Conservation (phyloP, 495 filamentous ascomycete species). For the Halenospora varia region DNA sequence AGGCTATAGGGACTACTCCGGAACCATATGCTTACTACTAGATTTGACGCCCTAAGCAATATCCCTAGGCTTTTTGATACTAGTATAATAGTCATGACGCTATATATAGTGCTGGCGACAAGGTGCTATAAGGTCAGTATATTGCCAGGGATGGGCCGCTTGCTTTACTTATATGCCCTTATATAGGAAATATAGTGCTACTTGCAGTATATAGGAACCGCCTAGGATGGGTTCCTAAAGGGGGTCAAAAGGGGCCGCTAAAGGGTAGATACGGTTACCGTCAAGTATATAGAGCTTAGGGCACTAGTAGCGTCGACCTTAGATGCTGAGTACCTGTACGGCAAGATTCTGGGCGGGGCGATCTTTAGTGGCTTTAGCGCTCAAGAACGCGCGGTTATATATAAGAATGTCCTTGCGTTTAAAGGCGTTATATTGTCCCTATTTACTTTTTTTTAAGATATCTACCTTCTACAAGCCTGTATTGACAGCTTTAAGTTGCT, state of each 20-base stretch:
- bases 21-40: not conserved
- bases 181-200: constrained; percentile 6
- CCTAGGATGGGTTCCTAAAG: constrained; percentile 2
- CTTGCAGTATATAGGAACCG: not conserved
- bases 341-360: not conserved
- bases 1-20: constrained; percentile 1
- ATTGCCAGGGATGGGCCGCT: not conserved
- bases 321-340: constrained; percentile 3
- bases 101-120: constrained; percentile 3
- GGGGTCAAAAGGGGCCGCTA: not conserved
- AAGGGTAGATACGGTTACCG: constrained; percentile 6
- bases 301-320: constrained; percentile 4
- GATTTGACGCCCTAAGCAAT: constrained; percentile 7
- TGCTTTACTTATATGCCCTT: not conserved
- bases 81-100: constrained; percentile 5
- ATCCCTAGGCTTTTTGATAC: constrained; percentile 3
- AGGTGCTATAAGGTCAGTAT: constrained; percentile 8
- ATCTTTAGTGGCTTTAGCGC: constrained; percentile 5
- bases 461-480: constrained; percentile 3
- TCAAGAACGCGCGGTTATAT: constrained; percentile 7
- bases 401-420: constrained; percentile 7
- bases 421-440: constrained; percentile 5
- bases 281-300: not conserved
- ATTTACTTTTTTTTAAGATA: constrained; percentile 11
- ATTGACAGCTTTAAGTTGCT: constrained; percentile 7